phyloP scores from a whole-genome alignment of 768 basidiomycete species.

The Daedaleopsis nitida region DNA sequence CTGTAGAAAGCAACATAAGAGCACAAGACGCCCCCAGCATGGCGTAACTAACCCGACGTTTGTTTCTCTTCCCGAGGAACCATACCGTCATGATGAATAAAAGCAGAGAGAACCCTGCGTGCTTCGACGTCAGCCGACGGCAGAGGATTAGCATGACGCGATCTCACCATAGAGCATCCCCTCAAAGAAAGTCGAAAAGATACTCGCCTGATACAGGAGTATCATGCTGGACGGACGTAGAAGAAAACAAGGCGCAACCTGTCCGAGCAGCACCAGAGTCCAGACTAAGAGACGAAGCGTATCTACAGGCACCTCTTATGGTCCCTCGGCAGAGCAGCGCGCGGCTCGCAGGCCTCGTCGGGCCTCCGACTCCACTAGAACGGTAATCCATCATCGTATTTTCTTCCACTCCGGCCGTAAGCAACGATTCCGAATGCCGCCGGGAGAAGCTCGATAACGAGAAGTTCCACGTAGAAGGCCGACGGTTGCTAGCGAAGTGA shows the following conservation, averaged over 20 bases:
- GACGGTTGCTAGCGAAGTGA: not conserved
- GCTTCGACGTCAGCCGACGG: not conserved
- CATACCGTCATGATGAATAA: slow-evolving; percentile 25
- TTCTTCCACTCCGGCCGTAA: not conserved
- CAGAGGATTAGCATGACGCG: not conserved
- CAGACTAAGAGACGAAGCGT: not conserved
- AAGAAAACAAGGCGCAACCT: not conserved
- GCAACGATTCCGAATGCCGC: not conserved
- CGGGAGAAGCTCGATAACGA: not conserved
- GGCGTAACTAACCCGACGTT: slow-evolving; percentile 16
- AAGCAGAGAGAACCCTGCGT: slow-evolving; percentile 23
- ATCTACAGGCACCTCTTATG: not conserved
- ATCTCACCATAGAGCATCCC: slow-evolving; percentile 25
- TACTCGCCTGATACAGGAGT: slow-evolving; percentile 7
- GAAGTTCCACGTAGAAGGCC: not conserved
- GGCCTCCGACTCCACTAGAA: not conserved
- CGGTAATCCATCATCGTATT: not conserved
- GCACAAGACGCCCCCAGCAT: slow-evolving; percentile 19
- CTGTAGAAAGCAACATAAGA: slow-evolving; percentile 20
- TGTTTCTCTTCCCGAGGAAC: slow-evolving; percentile 22
- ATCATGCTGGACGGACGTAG: slow-evolving; percentile 1
- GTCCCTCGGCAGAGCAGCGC: not conserved
- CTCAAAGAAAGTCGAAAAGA: slow-evolving; percentile 23
- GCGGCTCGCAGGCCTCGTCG: not conserved
- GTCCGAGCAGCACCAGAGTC: not conserved